These are phyloP conservation scores for Xylariaceae sp. DNA, from an alignment of 2,329 filamentous ascomycete species.

Conservation along the genomic window DNA sequence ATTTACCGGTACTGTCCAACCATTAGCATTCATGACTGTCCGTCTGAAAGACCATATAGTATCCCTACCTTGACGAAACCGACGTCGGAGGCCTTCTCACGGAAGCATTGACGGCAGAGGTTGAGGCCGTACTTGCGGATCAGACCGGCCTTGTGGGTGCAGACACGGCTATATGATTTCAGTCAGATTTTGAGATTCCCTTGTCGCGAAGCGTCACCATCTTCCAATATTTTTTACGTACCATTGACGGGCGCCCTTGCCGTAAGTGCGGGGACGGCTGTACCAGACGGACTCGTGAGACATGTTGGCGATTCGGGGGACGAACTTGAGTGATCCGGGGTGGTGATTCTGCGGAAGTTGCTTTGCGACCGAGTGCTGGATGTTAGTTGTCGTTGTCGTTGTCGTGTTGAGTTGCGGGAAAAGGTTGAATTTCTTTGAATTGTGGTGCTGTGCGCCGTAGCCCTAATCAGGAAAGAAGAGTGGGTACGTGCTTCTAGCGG, in stretches of 20 bases:
- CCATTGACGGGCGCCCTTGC: constrained; percentile 94
- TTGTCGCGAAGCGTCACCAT: not conserved
- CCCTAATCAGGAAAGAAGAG: constrained; percentile 6
- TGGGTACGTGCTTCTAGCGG: no score
- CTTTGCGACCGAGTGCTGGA: constrained; percentile 15
- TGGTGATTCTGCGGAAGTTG: constrained; percentile 19
- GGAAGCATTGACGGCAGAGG: constrained; percentile 77
- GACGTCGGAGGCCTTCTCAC: constrained; percentile 26
- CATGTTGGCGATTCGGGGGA: constrained; percentile 51
- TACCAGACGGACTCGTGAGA: constrained; percentile 97
- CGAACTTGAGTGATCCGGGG: constrained; percentile 17
- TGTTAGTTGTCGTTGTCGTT: not conserved
- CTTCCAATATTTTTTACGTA: constrained; percentile 56
- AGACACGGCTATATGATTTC: constrained; percentile 60
- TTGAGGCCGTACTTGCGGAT: constrained; percentile 99
- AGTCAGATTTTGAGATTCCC: not conserved
- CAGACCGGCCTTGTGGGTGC: constrained; percentile 96
- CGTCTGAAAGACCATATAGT: no score
- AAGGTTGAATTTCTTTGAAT: constrained; percentile 16
- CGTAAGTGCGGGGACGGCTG: constrained; percentile 95
- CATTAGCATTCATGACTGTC: no score
- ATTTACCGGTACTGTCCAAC: constrained; percentile 32
- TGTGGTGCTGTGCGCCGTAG: constrained; percentile 22
- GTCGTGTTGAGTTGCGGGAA: constrained; percentile 8
- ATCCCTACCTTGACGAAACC: constrained; percentile 32